Evolutionary conservation across 306 rosid genomes (phyloP), one percentile per base, ranked within the genome.

Genomic region (Rosa multiflora): DNA sequence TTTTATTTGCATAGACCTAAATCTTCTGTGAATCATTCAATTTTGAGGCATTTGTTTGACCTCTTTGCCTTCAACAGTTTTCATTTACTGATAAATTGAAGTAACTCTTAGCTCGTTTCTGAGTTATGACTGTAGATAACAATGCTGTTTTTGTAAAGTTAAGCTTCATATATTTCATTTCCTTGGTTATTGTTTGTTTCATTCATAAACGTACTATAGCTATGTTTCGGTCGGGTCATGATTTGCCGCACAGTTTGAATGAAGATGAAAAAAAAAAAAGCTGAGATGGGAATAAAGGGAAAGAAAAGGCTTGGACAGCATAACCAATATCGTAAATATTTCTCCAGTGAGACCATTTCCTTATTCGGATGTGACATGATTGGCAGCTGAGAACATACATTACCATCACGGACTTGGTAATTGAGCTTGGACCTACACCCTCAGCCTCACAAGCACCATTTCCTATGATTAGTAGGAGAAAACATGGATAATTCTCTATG

Each of bases 11-110:
- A 56, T 3, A 13, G 40, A 56, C 9, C 47, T 20, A 42, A 74
- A 56, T 74, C 40, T 55, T 56, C 6, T 40, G 78, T 58, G 46
- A 59, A 53, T 20, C 77, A 73, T 39, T 73, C 67, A 53, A 6
- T 5, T 4, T 14, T 15, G 78, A 74, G 68, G 67, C 14, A 14
- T 73, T n/a, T 21, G 14, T 53, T 52, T 73, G 23, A 35, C 18
- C 14, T 29, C 2, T 37, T 35, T 37, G 10, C n/a, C n/a, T 56
- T 26, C 20, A 40, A 56, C 55, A 5, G 51, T 40, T 56, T 74
- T 21, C 77, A 53, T 72, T 56, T 21, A 71, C 40, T 18, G 29
- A 32, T 32, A 29, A 17, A 11, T 44, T 7, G 67, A 55, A 37
- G 47, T 73, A 48, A 6, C 37, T 66, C 10, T 32, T 14, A 7